phyloP scores from a whole-genome alignment of 345 rosid species.

The Populus tremula region DNA sequence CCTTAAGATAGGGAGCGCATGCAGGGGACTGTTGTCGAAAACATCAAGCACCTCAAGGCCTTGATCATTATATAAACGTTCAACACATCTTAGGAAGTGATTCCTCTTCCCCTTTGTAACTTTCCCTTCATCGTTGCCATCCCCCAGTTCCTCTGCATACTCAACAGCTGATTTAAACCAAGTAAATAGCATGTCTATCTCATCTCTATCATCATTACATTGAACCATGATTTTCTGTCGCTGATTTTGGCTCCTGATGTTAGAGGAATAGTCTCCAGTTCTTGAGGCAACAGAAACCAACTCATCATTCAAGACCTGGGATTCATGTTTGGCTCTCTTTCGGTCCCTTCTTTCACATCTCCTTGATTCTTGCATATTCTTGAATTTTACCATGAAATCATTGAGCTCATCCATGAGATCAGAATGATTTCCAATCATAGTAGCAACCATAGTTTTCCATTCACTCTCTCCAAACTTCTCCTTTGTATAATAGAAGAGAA shows the following conservation, averaged over 20 bases:
- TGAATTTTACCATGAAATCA: background rate
- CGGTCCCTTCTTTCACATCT: background rate
- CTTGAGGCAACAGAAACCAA: background rate
- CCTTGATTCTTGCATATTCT: background rate
- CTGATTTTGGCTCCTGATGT: background rate
- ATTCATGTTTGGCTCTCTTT: background rate
- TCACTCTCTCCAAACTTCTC: background rate
- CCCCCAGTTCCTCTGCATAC: background rate
- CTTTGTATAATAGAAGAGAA: background rate
- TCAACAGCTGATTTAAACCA: background rate
- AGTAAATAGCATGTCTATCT: constrained; percentile 15
- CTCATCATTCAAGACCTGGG: constrained; percentile 23
- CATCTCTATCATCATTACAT: constrained; percentile 26
- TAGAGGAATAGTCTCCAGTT: too few relatives aligned
- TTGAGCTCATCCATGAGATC: constrained; percentile 1
- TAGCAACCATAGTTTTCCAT: background rate
- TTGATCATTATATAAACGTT: constrained; percentile 21
- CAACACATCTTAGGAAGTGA: constrained; percentile 13
- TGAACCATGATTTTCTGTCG: constrained; percentile 1
- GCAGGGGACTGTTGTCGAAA: background rate
- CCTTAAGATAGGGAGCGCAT: constrained; percentile 19
- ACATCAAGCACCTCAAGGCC: constrained; percentile 16
- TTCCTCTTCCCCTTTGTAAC: background rate
- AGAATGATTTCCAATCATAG: background rate
- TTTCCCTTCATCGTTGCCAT: background rate